Base-by-base conservation (phyloP, 345 rosid species). In the Camelina sativa region DNA sequence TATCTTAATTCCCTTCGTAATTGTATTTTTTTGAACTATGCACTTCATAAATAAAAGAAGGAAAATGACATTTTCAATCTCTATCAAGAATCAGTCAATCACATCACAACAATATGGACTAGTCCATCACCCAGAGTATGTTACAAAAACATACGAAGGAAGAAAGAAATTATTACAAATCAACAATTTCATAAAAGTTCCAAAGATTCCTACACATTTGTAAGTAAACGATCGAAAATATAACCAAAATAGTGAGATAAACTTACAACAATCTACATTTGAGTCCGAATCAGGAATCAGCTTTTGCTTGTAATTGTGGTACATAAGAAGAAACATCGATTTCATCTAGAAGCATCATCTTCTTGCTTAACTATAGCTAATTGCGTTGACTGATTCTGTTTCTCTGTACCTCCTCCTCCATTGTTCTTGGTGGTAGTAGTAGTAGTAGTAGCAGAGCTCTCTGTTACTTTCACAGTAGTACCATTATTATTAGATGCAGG, bases 401-500 rank as follows among this genome's bases (percentile, higher is more conserved):
- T 76, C 66, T 59, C 68, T 16, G 58, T 34, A 11, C 61, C 61
- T 37, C 76, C 69, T 28, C 30, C 30, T 28, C 30, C 30, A 38
- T 71, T 71, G 50, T 60, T 60, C 46, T 69, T 69, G 37, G 5
- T 46, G 20, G 60, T 35, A 5, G 32, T 34, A 47, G 65, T 16
- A 12, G 48, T n/a, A n/a, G n/a, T n/a, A n/a, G n/a, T 20, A 5
- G 34, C 65, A 51, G 77, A 34, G 58, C 46, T 78, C 30, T 56
- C 66, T 0, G 30, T 61, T 53, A 67, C 74, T 54, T 74, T 79
- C 56, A 40, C 38, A 47, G 40, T 20, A 2, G 47, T 20, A 2
- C 75, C 82, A 37, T 78, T 62, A 37, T 78, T 62, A 37, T 78
- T 62, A 40, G 69, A 38, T n/a, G 69, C 69, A 28, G 41, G 43